Evolutionary conservation across 805 yeast genomes (phyloP), one percentile per base, ranked within the genome.

Genomic region (Ogataea sp.): DNA sequence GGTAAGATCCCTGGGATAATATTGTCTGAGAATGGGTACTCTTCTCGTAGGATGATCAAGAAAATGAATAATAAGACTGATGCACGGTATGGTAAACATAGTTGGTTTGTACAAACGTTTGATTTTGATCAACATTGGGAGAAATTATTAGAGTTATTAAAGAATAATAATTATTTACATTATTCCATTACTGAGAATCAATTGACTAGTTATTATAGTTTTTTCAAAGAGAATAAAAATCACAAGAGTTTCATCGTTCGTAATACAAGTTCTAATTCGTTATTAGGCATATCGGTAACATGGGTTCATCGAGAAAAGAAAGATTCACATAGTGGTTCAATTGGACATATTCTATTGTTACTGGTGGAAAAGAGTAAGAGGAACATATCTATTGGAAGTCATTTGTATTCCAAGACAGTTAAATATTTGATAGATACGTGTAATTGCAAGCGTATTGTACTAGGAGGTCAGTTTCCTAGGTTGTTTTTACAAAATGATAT

Each of bases 1-100:
- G 83, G 83, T 1, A 61, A 68, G 34, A 68, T 78, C 20, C 82
- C 83, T 0, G 81, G 81, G 1, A 75, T 71, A 43, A 29, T 37
- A 39, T 36, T 37, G 36, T 32, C 43, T 11, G 34, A 34, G 42
- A 20, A 20, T 34, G 38, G 31, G 14, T 34, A 33, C 35, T 23
- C 33, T 6, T 4, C 4, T 4, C n/a, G n/a, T 6, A 29, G 16
- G 32, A 36, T 18, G 18, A 16, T 16, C 36, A 43, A 14, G 26
- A n/a, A n/a, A 21, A 20, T 24, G 24, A 6, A 14, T 17, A 21
- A 21, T 20, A 29, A 40, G 35, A 39, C 23, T 17, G 33, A 31
- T 27, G 16, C 32, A 7, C n/a, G 32, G 11, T 20, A 45, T 37
- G 44, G 51, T 64, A 27, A 31, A 13, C 33, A 31, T 20, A 31